These are phyloP conservation scores for Puya raimondii DNA, from an alignment of 176 grass and related monocot genomes.

Conservation along the genomic window DNA sequence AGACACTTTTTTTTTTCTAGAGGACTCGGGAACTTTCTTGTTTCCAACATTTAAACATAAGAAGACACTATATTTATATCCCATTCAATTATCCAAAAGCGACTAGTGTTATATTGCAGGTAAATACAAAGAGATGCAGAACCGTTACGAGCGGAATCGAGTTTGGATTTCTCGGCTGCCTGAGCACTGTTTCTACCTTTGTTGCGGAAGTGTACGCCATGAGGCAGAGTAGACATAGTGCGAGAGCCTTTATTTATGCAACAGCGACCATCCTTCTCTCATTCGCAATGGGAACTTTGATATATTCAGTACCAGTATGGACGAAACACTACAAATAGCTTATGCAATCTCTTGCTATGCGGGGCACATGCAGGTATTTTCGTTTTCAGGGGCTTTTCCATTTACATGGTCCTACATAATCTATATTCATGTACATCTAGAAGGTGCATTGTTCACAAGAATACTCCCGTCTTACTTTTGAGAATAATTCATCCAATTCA, in stretches of 20 bases:
- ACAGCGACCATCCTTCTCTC: slow-evolving; percentile 52
- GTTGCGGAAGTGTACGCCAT: slow-evolving; percentile 81
- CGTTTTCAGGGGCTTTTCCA: neutral
- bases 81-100: too few relatives aligned
- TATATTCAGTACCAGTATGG: slow-evolving; percentile 84
- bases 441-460: too few relatives aligned
- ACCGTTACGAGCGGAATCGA: slow-evolving; percentile 60
- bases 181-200: slow-evolving; percentile 97
- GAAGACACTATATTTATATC: too few relatives aligned
- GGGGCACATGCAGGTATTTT: neutral
- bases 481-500: too few relatives aligned
- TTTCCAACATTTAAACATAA: neutral
- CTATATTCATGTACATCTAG: too few relatives aligned
- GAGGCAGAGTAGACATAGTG: slow-evolving; percentile 63
- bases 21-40: neutral
- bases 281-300: slow-evolving; percentile 65
- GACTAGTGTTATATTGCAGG: slow-evolving; percentile 21
- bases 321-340: slow-evolving; percentile 24
- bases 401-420: too few relatives aligned
- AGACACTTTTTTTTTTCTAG: neutral
- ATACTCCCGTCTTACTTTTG: too few relatives aligned
- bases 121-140: slow-evolving; percentile 42
- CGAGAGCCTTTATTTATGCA: slow-evolving; percentile 59
- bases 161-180: slow-evolving; percentile 73
- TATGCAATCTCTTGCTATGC: neutral